A percentile compares a stretch with the other conserved stretches of the same genome.
Evolutionary conservation across 371 early-diverging fungal species (phyloP).

Genomic region (Gilbertella persicaria): DNA sequence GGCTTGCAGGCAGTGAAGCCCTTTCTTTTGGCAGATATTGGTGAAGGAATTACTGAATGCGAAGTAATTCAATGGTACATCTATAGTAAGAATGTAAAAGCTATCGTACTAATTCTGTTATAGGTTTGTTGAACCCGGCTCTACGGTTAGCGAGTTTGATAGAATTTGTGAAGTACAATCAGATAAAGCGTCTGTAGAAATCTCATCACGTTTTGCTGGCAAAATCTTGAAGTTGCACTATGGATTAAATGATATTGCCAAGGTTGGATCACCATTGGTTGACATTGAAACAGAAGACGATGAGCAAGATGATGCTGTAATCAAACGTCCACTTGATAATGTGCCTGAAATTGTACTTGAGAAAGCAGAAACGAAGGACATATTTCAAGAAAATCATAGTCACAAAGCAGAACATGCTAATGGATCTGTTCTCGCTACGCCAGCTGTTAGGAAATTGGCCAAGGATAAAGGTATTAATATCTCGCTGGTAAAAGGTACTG

Average conservation of each 20-base stretch:
- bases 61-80: constrained; percentile 95
- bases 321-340: neutral
- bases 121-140: constrained; percentile 93
- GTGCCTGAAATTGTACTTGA: neutral
- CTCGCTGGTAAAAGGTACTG: constrained; percentile 71
- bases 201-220: constrained; percentile 94
- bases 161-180: constrained; percentile 97
- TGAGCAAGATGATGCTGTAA: constrained; percentile 11
- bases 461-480: constrained; percentile 83
- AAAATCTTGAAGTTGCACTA: constrained; percentile 81
- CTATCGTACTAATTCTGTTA: too few relatives aligned
- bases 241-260: constrained; percentile 87
- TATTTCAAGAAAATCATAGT: neutral
- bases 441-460: constrained; percentile 91
- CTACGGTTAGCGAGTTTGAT: constrained; percentile 89
- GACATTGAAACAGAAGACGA: constrained; percentile 82
- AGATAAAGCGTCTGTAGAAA: constrained; percentile 98
- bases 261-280: constrained; percentile 91
- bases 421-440: constrained; percentile 67
- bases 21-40: constrained; percentile 94
- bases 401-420: neutral
- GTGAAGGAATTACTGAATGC: constrained; percentile 97
- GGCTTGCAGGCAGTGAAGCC: constrained; percentile 59
- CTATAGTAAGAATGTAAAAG: neutral
- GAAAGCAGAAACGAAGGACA: neutral